Evolutionary conservation across 2,329 filamentous ascomycete genomes (phyloP).

Genomic region (Ascochyta fabae): DNA sequence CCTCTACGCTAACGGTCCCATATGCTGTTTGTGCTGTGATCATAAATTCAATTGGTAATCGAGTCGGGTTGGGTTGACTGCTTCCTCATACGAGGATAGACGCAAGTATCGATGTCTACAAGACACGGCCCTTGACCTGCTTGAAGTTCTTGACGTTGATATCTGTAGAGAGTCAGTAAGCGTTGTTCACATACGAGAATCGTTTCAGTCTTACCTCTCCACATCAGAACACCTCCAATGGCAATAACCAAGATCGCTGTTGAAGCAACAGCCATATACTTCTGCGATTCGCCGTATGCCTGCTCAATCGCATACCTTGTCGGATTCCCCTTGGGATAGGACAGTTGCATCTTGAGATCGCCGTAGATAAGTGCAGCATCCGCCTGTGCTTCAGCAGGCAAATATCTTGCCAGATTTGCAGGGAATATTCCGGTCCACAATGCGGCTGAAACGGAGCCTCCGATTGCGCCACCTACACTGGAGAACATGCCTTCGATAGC

Average conservation of each 20-base stretch:
- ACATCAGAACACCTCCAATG: constrained; percentile 53
- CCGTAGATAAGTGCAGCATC: constrained; percentile 55
- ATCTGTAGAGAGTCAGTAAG: constrained; percentile 31
- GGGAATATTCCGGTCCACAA: constrained; percentile 68
- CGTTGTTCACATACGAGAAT: not conserved
- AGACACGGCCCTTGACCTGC: constrained; percentile 59
- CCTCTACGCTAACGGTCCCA: not conserved
- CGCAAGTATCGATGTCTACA: constrained; percentile 40
- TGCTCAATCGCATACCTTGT: constrained; percentile 51
- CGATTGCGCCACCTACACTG: constrained; percentile 57
- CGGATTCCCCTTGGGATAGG: constrained; percentile 57
- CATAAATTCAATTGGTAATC: not conserved
- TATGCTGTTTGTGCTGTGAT: not conserved
- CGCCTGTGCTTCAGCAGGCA: constrained; percentile 54
- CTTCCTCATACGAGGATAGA: not conserved
- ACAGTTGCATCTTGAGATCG: constrained; percentile 60
- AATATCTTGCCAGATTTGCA: constrained; percentile 51
- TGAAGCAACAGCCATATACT: constrained; percentile 39
- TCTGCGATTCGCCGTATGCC: constrained; percentile 43
- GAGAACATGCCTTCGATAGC: constrained; percentile 63
- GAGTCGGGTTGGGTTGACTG: not conserved
- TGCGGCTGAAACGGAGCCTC: constrained; percentile 63
- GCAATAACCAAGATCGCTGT: constrained; percentile 30
- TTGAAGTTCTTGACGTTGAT: constrained; percentile 52
- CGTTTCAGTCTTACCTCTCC: constrained; percentile 31